Evolutionary conservation across 805 yeast genomes (phyloP), one percentile per base, ranked within the genome.

Genomic region (Hagleromyces aurorensis): DNA sequence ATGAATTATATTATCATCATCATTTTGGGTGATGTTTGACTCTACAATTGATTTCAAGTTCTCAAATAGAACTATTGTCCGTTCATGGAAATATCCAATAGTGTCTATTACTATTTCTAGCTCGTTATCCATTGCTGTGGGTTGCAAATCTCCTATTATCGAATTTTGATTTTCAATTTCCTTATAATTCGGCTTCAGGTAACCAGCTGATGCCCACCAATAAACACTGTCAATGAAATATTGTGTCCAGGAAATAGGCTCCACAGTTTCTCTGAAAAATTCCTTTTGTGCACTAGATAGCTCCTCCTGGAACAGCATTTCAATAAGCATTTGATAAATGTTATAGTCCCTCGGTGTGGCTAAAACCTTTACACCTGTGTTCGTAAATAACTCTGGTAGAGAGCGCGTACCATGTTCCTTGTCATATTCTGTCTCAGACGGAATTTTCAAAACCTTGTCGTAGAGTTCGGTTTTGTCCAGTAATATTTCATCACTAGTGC

Each of bases 401-500:
- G 22, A 13, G 5, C 29, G 30, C 12, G 21, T 19, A 9, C 19
- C 25, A 6, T 26, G 32, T 13, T 26, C 38, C 28, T 25, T 21
- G 11, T 28, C 25, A 17, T 24, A 27, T n/a, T 22, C 28, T 8
- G 14, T 16, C 4, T 31, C 37, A 6, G 33, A 19, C 4, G 48
- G 44, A 14, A 52, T 24, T 29, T 30, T 43, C 18, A 54, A 23
- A 3, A 45, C 33, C 16, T 41, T 40, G 29, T 53, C 60, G 27
- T 42, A 53, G 6, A 50, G 30, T 17, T 50, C 52, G 4, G 41
- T 30, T 17, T 43, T 46, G 22, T 34, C 38, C 6, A 40, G 17
- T 18, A 55, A 27, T 18, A 55, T 44, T 22, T 48, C 55, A 29
- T 55, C 60, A 26, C 52, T 51, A 4, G 60, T 52, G 13, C 52